Base-by-base conservation (phyloP, 108 stramenopile species). In the Cylindrotheca fusiformis region DNA sequence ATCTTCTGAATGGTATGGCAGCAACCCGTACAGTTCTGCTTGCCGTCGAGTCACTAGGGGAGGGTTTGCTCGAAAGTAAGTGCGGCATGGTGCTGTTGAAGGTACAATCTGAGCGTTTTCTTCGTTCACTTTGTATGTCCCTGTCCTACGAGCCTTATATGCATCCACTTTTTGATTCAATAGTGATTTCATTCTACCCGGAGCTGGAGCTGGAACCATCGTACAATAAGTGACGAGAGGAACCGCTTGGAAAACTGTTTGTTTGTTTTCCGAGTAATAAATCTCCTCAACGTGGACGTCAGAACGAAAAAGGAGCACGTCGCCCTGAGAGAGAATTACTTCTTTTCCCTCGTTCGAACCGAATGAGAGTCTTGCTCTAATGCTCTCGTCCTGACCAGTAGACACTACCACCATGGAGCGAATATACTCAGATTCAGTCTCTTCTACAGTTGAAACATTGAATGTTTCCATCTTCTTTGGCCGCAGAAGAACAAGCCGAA, bases 261-360 rank as follows among this genome's bases (percentile, higher is more conserved):
- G 6, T 52, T 24, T 8, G 5, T n/a, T 6, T 24, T 5, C 6
- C 14, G n/a, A 24, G 20, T 14, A 6, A 50, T 48, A 51, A 50
- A 44, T 3, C 20, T 50, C 49, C 17, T 26, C 48, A 6, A 62
- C 61, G 26, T 72, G 69, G 2, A 81, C 67, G 25, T 62, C 58
- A 78, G 81, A 83, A 14, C 79, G 72, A 77, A 79, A 88, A n/a
- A 88, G 48, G 19, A 88, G 63, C 3, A 88, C 83, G 54, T 88
- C 83, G 21, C 87, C 87, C n/a, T 33, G 19, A 3, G 52, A 31
- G 18, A 65, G 45, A 5, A 32, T 14, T 24, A 67, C 36, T 28
- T 4, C 30, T 53, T 52, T 20, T 5, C 4, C 21, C 10, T 14
- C 17, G 14, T 6, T 14, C 6, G 23, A 28, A 3, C 36, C 33